phyloP scores from a whole-genome alignment of 768 basidiomycete species.

The Ramaria rubella region DNA sequence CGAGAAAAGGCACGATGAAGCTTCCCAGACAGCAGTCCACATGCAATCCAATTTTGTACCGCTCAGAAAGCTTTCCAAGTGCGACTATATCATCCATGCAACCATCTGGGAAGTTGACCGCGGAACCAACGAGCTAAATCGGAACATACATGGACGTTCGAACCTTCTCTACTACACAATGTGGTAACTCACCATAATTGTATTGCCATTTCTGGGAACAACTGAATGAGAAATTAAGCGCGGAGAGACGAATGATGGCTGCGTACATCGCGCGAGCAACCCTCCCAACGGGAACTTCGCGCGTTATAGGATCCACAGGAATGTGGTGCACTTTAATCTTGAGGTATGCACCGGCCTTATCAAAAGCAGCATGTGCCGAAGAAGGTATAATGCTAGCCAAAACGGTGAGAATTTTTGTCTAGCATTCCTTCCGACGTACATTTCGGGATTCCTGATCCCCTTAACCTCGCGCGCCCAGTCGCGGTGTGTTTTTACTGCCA shows the following conservation, averaged over 20 bases:
- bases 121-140: conserved; percentile 72
- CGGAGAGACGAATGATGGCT: background rate
- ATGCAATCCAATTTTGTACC: conserved; percentile 77
- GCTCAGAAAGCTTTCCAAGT: conserved; percentile 66
- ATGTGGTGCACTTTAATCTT: conserved; percentile 84
- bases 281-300: conserved; percentile 68
- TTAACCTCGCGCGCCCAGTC: conserved; percentile 86
- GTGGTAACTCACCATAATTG: conserved; percentile 59
- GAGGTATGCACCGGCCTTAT: conserved; percentile 86
- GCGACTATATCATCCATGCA: conserved; percentile 81
- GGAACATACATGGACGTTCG: conserved; percentile 1
- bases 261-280: conserved; percentile 85
- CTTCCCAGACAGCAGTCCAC: conserved; percentile 94
- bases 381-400: conserved; percentile 70
- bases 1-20: conserved; percentile 91
- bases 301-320: conserved; percentile 69
- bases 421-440: conserved; percentile 44
- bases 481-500: conserved; percentile 90
- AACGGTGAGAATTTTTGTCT: conserved; percentile 7
- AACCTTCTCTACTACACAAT: background rate
- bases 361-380: conserved; percentile 90
- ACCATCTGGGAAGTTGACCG: conserved; percentile 81
- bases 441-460: conserved; percentile 87
- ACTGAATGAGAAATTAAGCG: background rate
- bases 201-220: conserved; percentile 65